Conservation (phyloP, 495 filamentous ascomycete genomes). For the Lasiosphaeria hispida region DNA sequence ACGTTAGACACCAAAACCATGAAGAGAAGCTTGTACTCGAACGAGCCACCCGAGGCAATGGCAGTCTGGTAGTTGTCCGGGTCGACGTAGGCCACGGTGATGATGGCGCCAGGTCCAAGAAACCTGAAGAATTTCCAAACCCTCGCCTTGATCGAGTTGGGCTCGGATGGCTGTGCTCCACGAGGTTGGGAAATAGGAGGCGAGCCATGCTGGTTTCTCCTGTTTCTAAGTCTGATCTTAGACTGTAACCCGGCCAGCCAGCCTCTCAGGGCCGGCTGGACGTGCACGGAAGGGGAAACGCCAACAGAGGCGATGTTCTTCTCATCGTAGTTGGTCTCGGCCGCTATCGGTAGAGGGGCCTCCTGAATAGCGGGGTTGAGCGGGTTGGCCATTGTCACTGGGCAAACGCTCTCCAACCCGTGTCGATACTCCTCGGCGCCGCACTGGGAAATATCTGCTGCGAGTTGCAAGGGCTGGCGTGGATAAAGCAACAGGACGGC, state of each 20-base stretch:
- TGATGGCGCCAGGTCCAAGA: slow-evolving; percentile 23
- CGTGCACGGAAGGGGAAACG: no score
- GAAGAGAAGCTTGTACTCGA: slow-evolving; percentile 29
- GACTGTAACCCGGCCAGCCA: neutral
- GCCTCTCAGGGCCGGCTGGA: no score
- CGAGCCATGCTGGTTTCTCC: neutral
- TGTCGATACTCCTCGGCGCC: no score
- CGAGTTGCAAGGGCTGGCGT: no score
- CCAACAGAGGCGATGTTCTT: no score
- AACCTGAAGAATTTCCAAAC: slow-evolving; percentile 21
- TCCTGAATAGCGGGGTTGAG: no score
- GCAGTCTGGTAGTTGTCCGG: slow-evolving; percentile 32
- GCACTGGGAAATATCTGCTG: no score
- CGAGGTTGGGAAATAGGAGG: slow-evolving; percentile 9
- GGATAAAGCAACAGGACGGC: no score
- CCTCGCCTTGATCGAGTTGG: slow-evolving; percentile 1
- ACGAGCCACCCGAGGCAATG: slow-evolving; percentile 26
- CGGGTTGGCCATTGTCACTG: no score
- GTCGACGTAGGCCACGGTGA: slow-evolving; percentile 28
- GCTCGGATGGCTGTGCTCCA: neutral
- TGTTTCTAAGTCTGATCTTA: neutral
- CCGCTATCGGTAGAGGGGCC: no score
- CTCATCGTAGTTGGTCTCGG: no score
- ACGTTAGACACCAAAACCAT: slow-evolving; percentile 30
- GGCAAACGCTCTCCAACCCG: no score